phyloP scores from a whole-genome alignment of 2,329 filamentous ascomycete genomes.

The Paecilomyces formosus region DNA sequence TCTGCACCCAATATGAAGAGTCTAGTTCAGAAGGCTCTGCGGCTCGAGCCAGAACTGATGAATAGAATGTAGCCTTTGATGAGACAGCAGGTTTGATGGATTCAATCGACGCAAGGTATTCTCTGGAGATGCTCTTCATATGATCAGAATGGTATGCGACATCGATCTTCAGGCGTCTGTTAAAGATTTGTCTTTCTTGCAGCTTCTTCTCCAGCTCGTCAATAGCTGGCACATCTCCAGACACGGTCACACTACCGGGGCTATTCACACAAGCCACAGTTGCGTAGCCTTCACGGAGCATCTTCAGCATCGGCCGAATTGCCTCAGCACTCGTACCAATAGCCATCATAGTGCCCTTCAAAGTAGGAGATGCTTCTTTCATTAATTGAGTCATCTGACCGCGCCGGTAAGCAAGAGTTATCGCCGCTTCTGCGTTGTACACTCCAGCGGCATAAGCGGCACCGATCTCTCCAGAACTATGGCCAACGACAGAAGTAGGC shows the following conservation, averaged over 20 bases:
- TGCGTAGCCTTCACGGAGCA: conserved; percentile 2
- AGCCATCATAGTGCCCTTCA: conserved; percentile 10
- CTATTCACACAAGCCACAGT: conserved; percentile 31
- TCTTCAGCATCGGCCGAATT: conserved; percentile 4
- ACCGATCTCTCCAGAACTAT: conserved; percentile 11
- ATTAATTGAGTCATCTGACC: conserved; percentile 7
- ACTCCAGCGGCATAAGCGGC: conserved; percentile 15
- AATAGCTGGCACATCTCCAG: conserved; percentile 21
- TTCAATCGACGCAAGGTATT: neutral
- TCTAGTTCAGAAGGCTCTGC: neutral
- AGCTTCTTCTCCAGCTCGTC: conserved; percentile 15
- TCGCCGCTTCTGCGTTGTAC: conserved; percentile 23
- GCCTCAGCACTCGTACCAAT: conserved; percentile 4
- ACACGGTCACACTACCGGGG: conserved; percentile 27
- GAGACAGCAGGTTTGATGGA: neutral
- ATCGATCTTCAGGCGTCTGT: conserved; percentile 12
- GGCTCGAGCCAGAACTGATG: neutral
- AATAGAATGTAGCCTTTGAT: neutral
- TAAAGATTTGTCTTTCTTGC: conserved; percentile 10
- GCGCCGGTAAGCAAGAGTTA: conserved; percentile 42
- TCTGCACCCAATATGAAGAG: conserved; percentile 14
- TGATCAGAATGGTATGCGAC: conserved; percentile 18
- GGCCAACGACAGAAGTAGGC: conserved; percentile 8
- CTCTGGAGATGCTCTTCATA: conserved; percentile 6
- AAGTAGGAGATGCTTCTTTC: neutral